Evolutionary conservation across 1,139 yeast species (phyloP).

Genomic region (Suzukiozyma palmioleophila): DNA sequence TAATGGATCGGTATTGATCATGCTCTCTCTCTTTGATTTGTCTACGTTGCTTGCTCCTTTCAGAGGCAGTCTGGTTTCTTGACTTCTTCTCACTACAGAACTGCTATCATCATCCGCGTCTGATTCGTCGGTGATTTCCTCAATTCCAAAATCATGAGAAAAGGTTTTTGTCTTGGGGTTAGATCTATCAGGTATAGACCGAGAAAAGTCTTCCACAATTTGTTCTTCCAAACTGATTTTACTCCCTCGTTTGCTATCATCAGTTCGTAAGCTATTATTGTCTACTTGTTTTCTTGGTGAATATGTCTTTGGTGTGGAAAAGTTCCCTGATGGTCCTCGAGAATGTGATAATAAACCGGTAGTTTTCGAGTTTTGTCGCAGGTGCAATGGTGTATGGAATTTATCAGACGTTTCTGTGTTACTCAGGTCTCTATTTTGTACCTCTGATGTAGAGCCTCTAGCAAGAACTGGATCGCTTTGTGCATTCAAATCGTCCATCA

Average conservation of each 20-base stretch:
- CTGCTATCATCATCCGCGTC: slow-evolving; percentile 17
- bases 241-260: background rate
- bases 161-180: slow-evolving; percentile 2
- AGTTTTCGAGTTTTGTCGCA: slow-evolving; percentile 1
- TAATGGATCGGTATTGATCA: slow-evolving; percentile 5
- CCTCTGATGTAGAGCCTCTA: background rate
- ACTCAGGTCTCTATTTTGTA: background rate
- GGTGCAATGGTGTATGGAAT: slow-evolving; percentile 3
- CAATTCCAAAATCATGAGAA: slow-evolving; percentile 37
- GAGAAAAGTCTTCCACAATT: slow-evolving; percentile 10
- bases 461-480: background rate
- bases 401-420: slow-evolving; percentile 1
- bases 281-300: slow-evolving; percentile 1
- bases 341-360: background rate
- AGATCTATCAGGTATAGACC: slow-evolving; percentile 9
- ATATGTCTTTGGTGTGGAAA: background rate
- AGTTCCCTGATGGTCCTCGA: background rate
- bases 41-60: slow-evolving; percentile 14
- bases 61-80: slow-evolving; percentile 3
- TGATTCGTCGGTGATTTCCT: slow-evolving; percentile 32
- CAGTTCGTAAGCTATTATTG: background rate
- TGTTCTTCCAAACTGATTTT: slow-evolving; percentile 4
- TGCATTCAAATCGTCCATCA: background rate
- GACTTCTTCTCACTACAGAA: slow-evolving; percentile 1
- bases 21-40: slow-evolving; percentile 10